Conservation (phyloP, 345 rosid species). For the Turnera subulata region DNA sequence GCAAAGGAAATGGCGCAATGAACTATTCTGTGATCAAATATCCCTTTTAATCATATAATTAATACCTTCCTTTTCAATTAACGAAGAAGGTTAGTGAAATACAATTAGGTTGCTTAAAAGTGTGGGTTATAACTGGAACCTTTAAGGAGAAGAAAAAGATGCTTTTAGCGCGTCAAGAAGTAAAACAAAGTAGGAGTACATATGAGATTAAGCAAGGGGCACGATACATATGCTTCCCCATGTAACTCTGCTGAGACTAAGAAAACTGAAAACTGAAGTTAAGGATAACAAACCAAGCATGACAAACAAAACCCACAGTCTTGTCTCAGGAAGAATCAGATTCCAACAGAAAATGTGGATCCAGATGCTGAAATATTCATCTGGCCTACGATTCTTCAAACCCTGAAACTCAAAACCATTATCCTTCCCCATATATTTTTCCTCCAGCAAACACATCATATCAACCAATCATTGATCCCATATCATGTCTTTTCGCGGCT, state of each 20-base stretch:
- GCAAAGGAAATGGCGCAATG: too few species aligned
- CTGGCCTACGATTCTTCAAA: neutral
- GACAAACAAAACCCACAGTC: slow-evolving; percentile 9
- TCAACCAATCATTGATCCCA: slow-evolving; percentile 24
- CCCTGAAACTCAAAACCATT: neutral
- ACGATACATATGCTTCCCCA: slow-evolving; percentile 7
- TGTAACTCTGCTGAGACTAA: neutral
- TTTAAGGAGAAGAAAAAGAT: slow-evolving; percentile 22
- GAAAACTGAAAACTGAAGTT: slow-evolving; percentile 14
- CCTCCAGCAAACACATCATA: neutral
- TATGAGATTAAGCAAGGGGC: neutral
- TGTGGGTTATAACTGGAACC: slow-evolving; percentile 10
- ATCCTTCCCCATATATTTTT: neutral
- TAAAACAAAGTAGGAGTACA: slow-evolving; percentile 6
- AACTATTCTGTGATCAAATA: too few species aligned
- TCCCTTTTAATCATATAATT: neutral
- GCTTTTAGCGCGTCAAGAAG: slow-evolving; percentile 17
- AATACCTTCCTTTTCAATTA: neutral
- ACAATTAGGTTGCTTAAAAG: slow-evolving; percentile 15
- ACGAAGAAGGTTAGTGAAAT: neutral
- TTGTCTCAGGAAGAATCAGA: slow-evolving; percentile 25
- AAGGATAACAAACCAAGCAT: slow-evolving; percentile 16
- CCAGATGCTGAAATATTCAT: slow-evolving; percentile 11
- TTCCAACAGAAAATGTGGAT: slow-evolving; percentile 16
- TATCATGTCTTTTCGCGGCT: slow-evolving; percentile 10